These are phyloP conservation scores for Apocynum venetum DNA, from an alignment of 257 asterid species.

Conservation along the genomic window DNA sequence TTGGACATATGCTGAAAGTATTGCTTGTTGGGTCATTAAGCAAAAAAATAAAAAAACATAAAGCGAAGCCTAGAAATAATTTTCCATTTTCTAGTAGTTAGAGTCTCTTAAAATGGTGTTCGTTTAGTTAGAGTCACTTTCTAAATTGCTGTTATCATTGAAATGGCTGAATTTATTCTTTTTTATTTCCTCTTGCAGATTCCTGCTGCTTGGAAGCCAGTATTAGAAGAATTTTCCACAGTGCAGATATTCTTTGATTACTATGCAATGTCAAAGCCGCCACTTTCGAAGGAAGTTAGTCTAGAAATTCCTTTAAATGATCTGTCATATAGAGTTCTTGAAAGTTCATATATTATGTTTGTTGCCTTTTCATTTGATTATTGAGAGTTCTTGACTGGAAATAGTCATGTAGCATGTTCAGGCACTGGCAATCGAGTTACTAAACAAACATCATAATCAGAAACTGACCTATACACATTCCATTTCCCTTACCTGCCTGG, in stretches of 20 bases:
- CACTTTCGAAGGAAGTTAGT: slow-evolving; percentile 89
- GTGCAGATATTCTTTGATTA: slow-evolving; percentile 91
- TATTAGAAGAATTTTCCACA: slow-evolving; percentile 79
- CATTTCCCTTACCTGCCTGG: neutral
- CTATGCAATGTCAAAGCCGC: slow-evolving; percentile 75
- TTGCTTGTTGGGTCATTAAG: neutral
- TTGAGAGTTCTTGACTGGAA: neutral
- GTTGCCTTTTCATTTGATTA: neutral
- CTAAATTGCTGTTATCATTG: neutral
- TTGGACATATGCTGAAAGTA: neutral
- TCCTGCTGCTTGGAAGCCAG: slow-evolving; percentile 82
- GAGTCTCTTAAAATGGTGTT: neutral
- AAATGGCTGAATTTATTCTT: neutral
- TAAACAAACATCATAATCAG: neutral
- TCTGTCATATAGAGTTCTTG: neutral
- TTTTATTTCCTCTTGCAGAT: slow-evolving; percentile 46
- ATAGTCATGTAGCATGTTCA: neutral
- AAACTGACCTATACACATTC: neutral
- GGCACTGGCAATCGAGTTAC: neutral
- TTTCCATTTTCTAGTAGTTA: neutral
- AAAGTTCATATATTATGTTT: neutral
- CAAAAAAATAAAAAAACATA: neutral
- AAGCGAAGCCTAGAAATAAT: neutral
- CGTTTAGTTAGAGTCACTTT: neutral
- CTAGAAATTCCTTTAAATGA: slow-evolving; percentile 13